These are phyloP conservation scores for Meripilus lineatus DNA, from an alignment of 1,284 basidiomycete genomes.

Conservation along the genomic window DNA sequence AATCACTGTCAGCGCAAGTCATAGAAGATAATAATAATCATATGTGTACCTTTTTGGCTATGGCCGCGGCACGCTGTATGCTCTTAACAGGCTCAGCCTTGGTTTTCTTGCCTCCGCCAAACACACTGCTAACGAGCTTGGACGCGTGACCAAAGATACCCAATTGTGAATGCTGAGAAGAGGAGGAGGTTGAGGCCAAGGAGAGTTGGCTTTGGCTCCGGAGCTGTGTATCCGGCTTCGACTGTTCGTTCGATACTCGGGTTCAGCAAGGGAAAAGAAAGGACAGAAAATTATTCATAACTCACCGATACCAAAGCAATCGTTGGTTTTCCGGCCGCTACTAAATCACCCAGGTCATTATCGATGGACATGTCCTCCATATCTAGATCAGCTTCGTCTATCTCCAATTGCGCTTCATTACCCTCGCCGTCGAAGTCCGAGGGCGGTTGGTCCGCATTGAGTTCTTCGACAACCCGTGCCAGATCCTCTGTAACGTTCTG, in stretches of 20 bases:
- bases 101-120: constrained; percentile 61
- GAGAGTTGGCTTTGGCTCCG: constrained; percentile 49
- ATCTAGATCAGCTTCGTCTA: constrained; percentile 26
- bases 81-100: constrained; percentile 76
- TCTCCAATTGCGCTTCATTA: constrained; percentile 7
- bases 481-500: constrained; percentile 16
- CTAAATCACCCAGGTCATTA: constrained; percentile 38
- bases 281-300: constrained; percentile 7
- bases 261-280: not conserved
- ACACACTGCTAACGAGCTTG: constrained; percentile 57
- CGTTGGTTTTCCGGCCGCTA: constrained; percentile 34
- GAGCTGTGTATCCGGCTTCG: constrained; percentile 5
- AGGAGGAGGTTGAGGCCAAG: constrained; percentile 41
- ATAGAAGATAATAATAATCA: not conserved
- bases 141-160: constrained; percentile 66
- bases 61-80: constrained; percentile 74
- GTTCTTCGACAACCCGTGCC: too few relatives aligned
- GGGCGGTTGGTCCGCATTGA: too few relatives aligned
- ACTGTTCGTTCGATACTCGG: constrained; percentile 13
- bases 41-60: constrained; percentile 73
- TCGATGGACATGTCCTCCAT: constrained; percentile 26
- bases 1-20: not conserved
- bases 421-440: constrained; percentile 2
- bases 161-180: constrained; percentile 48
- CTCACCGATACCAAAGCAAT: constrained; percentile 42